phyloP scores from a whole-genome alignment of 2,329 filamentous ascomycete species.

The Cercospora brassicicola region DNA sequence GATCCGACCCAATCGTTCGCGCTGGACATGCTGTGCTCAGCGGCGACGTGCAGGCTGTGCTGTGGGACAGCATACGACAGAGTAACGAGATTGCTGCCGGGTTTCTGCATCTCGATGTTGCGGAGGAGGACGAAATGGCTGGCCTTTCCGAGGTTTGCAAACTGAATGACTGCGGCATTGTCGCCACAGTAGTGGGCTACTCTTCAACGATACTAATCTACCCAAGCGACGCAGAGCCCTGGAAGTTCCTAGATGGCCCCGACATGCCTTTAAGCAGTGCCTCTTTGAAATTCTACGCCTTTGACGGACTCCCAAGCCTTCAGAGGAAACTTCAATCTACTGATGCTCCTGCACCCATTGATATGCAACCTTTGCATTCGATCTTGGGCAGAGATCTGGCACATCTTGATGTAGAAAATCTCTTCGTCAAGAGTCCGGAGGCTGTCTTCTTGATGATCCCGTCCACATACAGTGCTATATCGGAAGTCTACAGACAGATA shows the following conservation, averaged over 20 bases:
- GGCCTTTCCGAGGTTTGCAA: conserved; percentile 29
- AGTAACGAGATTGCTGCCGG: conserved; percentile 2
- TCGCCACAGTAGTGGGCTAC: conserved; percentile 20
- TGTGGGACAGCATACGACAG: conserved; percentile 16
- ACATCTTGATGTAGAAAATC: conserved; percentile 10
- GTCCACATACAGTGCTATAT: conserved; percentile 20
- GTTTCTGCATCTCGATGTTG: conserved; percentile 1
- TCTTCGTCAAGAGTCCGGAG: conserved; percentile 7
- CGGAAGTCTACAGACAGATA: conserved; percentile 24
- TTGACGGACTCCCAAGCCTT: conserved; percentile 11
- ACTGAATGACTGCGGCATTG: conserved; percentile 24
- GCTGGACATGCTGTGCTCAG: conserved; percentile 22
- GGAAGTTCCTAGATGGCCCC: conserved; percentile 29
- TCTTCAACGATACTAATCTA: conserved; percentile 31
- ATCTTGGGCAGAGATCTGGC: conserved; percentile 11
- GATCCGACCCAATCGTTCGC: conserved; percentile 14
- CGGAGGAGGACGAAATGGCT: conserved; percentile 6
- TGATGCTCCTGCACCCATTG: background rate
- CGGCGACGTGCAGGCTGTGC: conserved; percentile 20
- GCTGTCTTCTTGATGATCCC: conserved; percentile 36
- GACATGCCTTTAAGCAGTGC: conserved; percentile 7
- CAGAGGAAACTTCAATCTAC: background rate
- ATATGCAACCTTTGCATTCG: background rate
- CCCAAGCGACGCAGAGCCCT: conserved; percentile 30
- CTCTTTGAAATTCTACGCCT: conserved; percentile 20